Evolutionary conservation across 306 rosid species (phyloP), one percentile per base, ranked within the genome.

Genomic region (Pueraria montana): DNA sequence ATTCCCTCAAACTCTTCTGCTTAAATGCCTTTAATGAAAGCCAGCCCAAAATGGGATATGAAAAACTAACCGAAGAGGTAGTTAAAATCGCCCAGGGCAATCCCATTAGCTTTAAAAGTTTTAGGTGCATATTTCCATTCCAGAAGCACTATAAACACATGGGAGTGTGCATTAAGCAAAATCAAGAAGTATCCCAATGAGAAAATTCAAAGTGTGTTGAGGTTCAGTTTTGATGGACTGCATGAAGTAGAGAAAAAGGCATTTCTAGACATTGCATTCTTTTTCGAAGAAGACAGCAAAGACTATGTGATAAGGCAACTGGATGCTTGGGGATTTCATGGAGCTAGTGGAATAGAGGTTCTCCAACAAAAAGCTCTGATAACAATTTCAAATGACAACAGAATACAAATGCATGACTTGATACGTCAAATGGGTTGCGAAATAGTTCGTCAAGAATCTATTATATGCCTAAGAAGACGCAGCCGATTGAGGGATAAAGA

Each of bases 31-130:
- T 81, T 34, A 20, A 36, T 1, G 8, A 71, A 52, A 59, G 9
- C 0, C 40, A 34, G 11, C 80, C 82, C 0, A 11, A 61, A 6
- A 16, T 2, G 5, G 84, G 72, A 17, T 82, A 63, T 38, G 49
- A 77, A 72, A 9, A 24, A 4, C 32, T 86, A 0, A 21, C 80
- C 18, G 9, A 45, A 64, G 62, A 59, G 24, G 78, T 40, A 0
- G 59, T 77, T 38, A 14, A n/a, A 12, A 67, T 67, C 42, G 68
- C 74, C 17, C 8, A 74, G 0, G 84, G 85, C 1, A 12, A 30
- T 64, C 86, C 86, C 89, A 0, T 68, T 86, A 23, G 82, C 82
- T 36, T 59, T 82, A 13, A 66, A 26, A 21, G 56, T 82, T 8
- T 82, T 86, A 65, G 88, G 86, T 11, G 24, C 77, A 9, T 26